Percentiles rank a stretch among this genome's conserved stretches.
Evolutionary conservation across 441 rosid genomes (phyloP).

Genomic region (Mallotus japonicus): DNA sequence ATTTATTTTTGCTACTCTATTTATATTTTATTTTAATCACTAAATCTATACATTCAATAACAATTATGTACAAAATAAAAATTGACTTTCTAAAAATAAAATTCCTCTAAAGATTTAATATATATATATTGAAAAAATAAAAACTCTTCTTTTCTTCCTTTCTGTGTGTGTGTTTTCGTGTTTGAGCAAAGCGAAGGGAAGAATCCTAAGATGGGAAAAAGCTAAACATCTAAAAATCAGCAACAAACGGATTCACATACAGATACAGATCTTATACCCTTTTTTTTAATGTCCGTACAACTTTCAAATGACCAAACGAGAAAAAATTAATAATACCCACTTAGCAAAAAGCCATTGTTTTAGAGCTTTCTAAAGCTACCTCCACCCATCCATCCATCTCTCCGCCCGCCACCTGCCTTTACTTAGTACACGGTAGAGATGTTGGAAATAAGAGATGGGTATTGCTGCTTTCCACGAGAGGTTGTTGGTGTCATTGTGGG

Average conservation of each 20-base stretch:
- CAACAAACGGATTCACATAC: constrained; percentile 15
- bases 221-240: constrained; percentile 12
- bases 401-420: not conserved
- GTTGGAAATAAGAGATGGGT: constrained; percentile 32
- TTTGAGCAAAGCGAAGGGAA: not conserved
- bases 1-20: too few relatives aligned
- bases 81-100: too few relatives aligned
- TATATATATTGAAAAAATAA: too few relatives aligned
- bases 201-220: constrained; percentile 20
- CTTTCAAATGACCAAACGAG: constrained; percentile 1
- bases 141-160: not conserved
- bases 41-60: too few relatives aligned
- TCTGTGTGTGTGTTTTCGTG: too few relatives aligned
- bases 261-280: too few relatives aligned
- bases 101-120: too few relatives aligned
- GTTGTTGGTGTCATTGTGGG: constrained; percentile 42
- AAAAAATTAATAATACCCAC: not conserved
- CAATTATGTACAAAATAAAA: too few relatives aligned
- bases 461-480: constrained; percentile 39
- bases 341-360: constrained; percentile 14
- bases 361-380: not conserved
- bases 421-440: constrained; percentile 9
- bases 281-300: constrained; percentile 16
- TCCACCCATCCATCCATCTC: constrained; percentile 5
- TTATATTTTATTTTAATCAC: too few relatives aligned